phyloP scores from a whole-genome alignment of 805 yeast genomes.

The Yarrowia sp. region DNA sequence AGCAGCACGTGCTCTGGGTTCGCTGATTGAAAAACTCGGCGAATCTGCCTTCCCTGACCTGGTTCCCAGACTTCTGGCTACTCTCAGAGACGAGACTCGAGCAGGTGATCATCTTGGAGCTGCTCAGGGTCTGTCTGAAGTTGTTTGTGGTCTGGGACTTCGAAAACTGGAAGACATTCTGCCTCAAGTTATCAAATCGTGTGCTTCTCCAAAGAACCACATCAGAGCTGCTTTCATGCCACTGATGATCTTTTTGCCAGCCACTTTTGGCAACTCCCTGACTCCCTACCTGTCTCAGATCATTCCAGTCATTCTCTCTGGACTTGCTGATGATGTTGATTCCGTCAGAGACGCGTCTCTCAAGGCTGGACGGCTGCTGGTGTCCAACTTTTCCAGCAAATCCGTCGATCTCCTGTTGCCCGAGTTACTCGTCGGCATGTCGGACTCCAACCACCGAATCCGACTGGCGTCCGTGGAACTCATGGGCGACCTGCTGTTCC shows the following conservation, averaged over 20 bases:
- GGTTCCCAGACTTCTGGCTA: constrained; percentile 71
- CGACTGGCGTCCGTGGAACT: constrained; percentile 91
- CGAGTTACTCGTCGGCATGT: constrained; percentile 85
- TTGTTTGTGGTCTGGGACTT: constrained; percentile 86
- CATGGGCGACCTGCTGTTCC: constrained; percentile 91
- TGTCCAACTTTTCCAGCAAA: constrained; percentile 82
- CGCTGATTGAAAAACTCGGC: constrained; percentile 92
- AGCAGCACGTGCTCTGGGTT: constrained; percentile 95
- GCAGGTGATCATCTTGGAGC: constrained; percentile 94
- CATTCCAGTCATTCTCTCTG: constrained; percentile 87
- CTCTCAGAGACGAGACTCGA: constrained; percentile 70
- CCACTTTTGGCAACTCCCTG: constrained; percentile 88
- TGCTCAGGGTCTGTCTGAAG: constrained; percentile 95
- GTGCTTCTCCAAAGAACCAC: constrained; percentile 61
- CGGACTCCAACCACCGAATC: constrained; percentile 78
- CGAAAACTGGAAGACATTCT: constrained; percentile 82
- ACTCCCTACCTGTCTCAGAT: constrained; percentile 81
- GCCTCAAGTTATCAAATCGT: constrained; percentile 72
- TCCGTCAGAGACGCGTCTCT: constrained; percentile 83
- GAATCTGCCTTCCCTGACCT: constrained; percentile 93
- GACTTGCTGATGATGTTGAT: constrained; percentile 87
- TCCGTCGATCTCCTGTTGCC: constrained; percentile 93
- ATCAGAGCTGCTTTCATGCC: constrained; percentile 94
- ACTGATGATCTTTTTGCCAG: constrained; percentile 80
- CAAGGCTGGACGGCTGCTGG: constrained; percentile 89